Evolutionary conservation across 2,329 filamentous ascomycete species (phyloP).

Genomic region (Lasiodiplodia sp.): DNA sequence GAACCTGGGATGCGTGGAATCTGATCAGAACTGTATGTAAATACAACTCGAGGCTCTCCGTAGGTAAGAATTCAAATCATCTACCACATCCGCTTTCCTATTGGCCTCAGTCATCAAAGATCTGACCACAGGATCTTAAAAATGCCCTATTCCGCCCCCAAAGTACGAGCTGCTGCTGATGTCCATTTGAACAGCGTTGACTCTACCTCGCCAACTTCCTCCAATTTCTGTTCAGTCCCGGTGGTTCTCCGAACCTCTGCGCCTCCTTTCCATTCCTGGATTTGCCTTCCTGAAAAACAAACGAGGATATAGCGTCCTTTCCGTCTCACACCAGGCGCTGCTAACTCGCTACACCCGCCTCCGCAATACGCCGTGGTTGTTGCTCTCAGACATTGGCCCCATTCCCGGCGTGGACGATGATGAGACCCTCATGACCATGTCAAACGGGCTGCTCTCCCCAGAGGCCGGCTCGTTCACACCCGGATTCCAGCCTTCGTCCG

Average conservation of each 20-base stretch:
- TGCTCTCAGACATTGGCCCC: conserved; percentile 65
- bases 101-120: neutral
- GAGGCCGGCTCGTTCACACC: conserved; percentile 49
- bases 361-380: conserved; percentile 65
- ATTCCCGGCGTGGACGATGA: conserved; percentile 58
- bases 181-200: conserved; percentile 55
- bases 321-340: conserved; percentile 64
- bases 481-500: conserved; percentile 38
- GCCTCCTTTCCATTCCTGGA: conserved; percentile 61
- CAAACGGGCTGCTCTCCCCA: conserved; percentile 49
- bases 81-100: conserved; percentile 17
- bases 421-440: conserved; percentile 46
- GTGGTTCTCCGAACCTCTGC: conserved; percentile 70
- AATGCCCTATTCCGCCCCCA: neutral
- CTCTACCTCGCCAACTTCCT: conserved; percentile 67
- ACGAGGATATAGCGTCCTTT: conserved; percentile 65
- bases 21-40: conserved; percentile 83
- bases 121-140: neutral
- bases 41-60: conserved; percentile 80
- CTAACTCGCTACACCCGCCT: conserved; percentile 66
- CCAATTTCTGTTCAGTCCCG: conserved; percentile 62
- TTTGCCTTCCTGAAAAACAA: conserved; percentile 65
- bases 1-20: conserved; percentile 94
- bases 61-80: conserved; percentile 69
- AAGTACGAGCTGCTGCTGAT: conserved; percentile 3